phyloP scores from a whole-genome alignment of 1,284 basidiomycete species.

The Fistulinella cinereoalba region DNA sequence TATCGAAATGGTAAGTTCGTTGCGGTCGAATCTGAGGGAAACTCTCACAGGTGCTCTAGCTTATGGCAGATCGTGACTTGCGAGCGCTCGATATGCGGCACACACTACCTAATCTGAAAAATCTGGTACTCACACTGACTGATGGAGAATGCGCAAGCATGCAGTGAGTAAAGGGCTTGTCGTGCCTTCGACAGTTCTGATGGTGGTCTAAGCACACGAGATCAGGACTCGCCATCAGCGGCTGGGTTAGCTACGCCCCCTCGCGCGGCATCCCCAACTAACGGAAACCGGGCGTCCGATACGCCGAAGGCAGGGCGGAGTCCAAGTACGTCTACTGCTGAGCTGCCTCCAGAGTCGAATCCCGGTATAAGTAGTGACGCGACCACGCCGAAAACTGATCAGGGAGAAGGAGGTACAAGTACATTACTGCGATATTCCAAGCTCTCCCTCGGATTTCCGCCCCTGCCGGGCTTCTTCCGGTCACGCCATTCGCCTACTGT shows the following conservation, averaged over 20 bases:
- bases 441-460: constrained; percentile 55
- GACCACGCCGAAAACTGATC: constrained; percentile 48
- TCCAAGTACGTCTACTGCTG: constrained; percentile 25
- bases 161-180: constrained; percentile 39
- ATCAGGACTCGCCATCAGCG: constrained; percentile 25
- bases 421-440: constrained; percentile 39
- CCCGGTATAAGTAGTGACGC: constrained; percentile 50
- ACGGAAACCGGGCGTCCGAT: constrained; percentile 23
- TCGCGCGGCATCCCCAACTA: constrained; percentile 13
- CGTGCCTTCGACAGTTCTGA: constrained; percentile 15
- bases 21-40: constrained; percentile 6
- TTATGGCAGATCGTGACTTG: constrained; percentile 87
- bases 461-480: constrained; percentile 63
- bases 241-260: constrained; percentile 29
- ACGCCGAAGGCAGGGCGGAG: constrained; percentile 36
- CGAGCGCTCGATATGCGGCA: constrained; percentile 91
- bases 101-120: constrained; percentile 95
- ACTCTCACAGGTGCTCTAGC: constrained; percentile 43
- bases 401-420: constrained; percentile 22
- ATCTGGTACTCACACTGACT: constrained; percentile 83
- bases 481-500: constrained; percentile 51
- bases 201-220: constrained; percentile 16
- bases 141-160: constrained; percentile 54
- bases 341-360: constrained; percentile 31
- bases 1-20: constrained; percentile 79